These are phyloP conservation scores for Capronia epimyces DNA, from an alignment of 2,329 filamentous ascomycete genomes.

Conservation along the genomic window DNA sequence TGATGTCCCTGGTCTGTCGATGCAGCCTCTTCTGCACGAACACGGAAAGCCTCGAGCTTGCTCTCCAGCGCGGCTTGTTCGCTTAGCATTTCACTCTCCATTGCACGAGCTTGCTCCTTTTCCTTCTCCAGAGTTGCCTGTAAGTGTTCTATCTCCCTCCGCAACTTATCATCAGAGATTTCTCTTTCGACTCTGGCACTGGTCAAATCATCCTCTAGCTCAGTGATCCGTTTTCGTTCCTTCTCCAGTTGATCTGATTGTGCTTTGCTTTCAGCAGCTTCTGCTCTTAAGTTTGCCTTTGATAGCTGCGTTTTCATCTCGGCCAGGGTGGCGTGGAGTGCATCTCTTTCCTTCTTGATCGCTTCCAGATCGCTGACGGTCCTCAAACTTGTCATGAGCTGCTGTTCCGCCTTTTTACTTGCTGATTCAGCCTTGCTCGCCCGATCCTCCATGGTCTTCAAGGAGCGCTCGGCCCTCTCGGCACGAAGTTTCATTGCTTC, in stretches of 20 bases:
- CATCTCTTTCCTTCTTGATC: slow-evolving; percentile 58
- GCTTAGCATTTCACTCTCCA: slow-evolving; percentile 72
- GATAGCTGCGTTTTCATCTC: slow-evolving; percentile 66
- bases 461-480: slow-evolving; percentile 55
- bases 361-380: slow-evolving; percentile 55
- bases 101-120: slow-evolving; percentile 60
- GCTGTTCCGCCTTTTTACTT: slow-evolving; percentile 53
- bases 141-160: slow-evolving; percentile 63
- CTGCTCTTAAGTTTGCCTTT: slow-evolving; percentile 61
- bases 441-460: slow-evolving; percentile 47
- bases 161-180: slow-evolving; percentile 64
- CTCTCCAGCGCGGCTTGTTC: slow-evolving; percentile 74
- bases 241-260: slow-evolving; percentile 63
- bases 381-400: slow-evolving; percentile 47
- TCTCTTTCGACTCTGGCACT: slow-evolving; percentile 69
- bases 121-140: slow-evolving; percentile 68
- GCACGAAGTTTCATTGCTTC: slow-evolving; percentile 51
- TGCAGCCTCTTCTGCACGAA: slow-evolving; percentile 80
- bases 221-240: slow-evolving; percentile 53
- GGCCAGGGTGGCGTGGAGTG: slow-evolving; percentile 59
- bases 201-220: slow-evolving; percentile 60
- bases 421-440: slow-evolving; percentile 56
- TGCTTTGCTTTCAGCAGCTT: slow-evolving; percentile 60
- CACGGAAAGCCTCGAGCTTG: slow-evolving; percentile 81
- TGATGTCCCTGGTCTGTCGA: slow-evolving; percentile 75